Evolutionary conservation across 768 basidiomycete genomes (phyloP).

Genomic region (Trametes coccinea): DNA sequence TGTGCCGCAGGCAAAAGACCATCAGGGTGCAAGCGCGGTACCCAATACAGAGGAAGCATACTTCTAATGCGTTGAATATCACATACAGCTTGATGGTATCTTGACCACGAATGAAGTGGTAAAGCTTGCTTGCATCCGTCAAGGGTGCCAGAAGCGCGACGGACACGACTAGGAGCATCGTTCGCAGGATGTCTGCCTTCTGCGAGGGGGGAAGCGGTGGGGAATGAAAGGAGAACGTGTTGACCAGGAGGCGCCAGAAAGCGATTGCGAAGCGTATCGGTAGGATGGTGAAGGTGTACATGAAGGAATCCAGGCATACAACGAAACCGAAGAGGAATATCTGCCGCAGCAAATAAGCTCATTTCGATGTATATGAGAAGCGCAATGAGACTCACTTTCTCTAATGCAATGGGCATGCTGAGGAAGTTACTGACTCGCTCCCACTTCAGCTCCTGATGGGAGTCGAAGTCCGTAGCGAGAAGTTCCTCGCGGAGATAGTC

Average conservation of each 20-base stretch:
- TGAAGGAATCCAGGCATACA: constrained; percentile 93
- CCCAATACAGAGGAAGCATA: constrained; percentile 39
- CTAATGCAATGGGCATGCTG: constrained; percentile 87
- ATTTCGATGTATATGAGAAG: no score
- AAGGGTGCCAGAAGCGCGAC: constrained; percentile 74
- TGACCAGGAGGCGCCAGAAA: constrained; percentile 51
- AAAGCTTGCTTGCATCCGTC: constrained; percentile 96
- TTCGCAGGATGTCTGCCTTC: constrained; percentile 89
- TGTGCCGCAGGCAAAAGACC: constrained; percentile 31
- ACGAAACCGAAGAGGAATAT: constrained; percentile 91
- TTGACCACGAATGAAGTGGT: constrained; percentile 95
- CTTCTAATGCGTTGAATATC: constrained; percentile 98
- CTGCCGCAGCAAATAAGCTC: constrained; percentile 39
- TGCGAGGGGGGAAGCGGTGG: constrained; percentile 78
- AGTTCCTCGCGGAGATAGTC: constrained; percentile 89
- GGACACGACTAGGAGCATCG: constrained; percentile 71
- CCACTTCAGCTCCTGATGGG: constrained; percentile 92
- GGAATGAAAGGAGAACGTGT: constrained; percentile 47
- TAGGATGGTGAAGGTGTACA: constrained; percentile 97
- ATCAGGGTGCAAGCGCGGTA: neutral
- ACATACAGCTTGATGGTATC: constrained; percentile 99
- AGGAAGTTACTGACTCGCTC: constrained; percentile 96
- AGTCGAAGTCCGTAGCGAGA: constrained; percentile 90
- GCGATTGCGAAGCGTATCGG: constrained; percentile 85
- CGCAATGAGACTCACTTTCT: constrained; percentile 62